Base-by-base conservation (phyloP, 257 asterid genomes). In the Paraleonurus japonicus region DNA sequence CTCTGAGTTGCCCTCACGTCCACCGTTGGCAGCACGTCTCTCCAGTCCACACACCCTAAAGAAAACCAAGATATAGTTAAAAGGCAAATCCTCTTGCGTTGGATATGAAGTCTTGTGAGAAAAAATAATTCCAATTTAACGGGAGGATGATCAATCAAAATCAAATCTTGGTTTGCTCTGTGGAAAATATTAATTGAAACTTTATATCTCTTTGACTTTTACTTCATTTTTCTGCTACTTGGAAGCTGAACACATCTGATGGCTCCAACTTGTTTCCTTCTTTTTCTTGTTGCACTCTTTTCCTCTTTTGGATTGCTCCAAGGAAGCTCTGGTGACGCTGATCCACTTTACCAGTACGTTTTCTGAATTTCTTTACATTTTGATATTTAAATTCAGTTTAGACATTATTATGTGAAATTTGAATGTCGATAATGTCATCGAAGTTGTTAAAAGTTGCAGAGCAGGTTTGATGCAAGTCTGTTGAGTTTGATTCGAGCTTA, bases 251-350 rank as follows among this genome's bases (percentile, higher is more conserved):
- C 37, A 51, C 58, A 80, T 75, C 76, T 48, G 81, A 85, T 87
- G 90, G 78, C 55, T 70, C 82, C 73, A 33, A 41, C 70, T 47
- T 74, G 65, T 64, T 81, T 82, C 55, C 20, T 80, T 66, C 80
- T 83, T 30, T 79, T 81, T 71, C 60, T 81, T 79, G 55, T 81
- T 55, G 79, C 76, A 8, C 48, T 86, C 23, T 84, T 81, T 35
- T 81, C 77, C 37, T 26, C 24, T 72, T 71, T 79, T 60, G 85
- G 82, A 77, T 79, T 82, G 39, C 79, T 82, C 60, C 45, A 66
- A 53, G 96, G 89, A 24, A 84, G 86, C 78, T 78, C 87, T 8
- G 96, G 92, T 37, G 92, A 90, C 70, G 82, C 87, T 70, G 94
- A 85, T 85, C 90, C 96, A 58, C 58, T 84, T 89, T 90, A 90